Evolutionary conservation across 2,329 filamentous ascomycete species (phyloP).

Genomic region (Aspergillus neoniger): DNA sequence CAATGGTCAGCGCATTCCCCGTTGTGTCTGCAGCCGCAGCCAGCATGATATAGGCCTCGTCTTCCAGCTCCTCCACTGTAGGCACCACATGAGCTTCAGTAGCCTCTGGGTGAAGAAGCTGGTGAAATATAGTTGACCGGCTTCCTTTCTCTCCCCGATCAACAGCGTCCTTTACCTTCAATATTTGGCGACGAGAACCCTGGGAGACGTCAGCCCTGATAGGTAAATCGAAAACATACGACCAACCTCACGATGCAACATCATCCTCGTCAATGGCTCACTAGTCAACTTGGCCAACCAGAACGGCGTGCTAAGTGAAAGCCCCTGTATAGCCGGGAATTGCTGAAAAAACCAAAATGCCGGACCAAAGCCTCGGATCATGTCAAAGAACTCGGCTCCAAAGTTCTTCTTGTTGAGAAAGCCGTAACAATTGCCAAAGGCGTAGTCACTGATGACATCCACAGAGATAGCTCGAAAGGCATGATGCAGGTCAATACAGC

Average conservation of each 20-base stretch:
- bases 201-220: background rate
- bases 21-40: constrained; percentile 39
- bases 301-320: constrained; percentile 19
- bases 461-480: constrained; percentile 30
- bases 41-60: constrained; percentile 31
- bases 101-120: constrained; percentile 20
- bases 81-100: constrained; percentile 22
- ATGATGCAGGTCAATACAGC: constrained; percentile 24
- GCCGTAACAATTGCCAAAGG: constrained; percentile 25
- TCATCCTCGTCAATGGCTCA: constrained; percentile 17
- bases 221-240: background rate
- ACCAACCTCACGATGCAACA: constrained; percentile 20
- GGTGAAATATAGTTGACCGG: constrained; percentile 28
- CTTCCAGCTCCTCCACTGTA: constrained; percentile 27
- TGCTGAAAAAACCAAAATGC: constrained; percentile 28
- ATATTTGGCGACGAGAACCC: constrained; percentile 18
- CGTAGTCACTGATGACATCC: constrained; percentile 35
- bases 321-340: constrained; percentile 20
- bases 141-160: constrained; percentile 18
- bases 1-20: constrained; percentile 37
- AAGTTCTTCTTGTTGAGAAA: constrained; percentile 24
- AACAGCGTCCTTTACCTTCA: constrained; percentile 20
- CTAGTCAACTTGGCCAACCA: constrained; percentile 21
- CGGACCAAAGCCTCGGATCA: constrained; percentile 23
- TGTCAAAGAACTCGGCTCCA: constrained; percentile 22